These are phyloP conservation scores for Ophiostoma sp. DNA, from an alignment of 2,329 filamentous ascomycete genomes.

Conservation along the genomic window DNA sequence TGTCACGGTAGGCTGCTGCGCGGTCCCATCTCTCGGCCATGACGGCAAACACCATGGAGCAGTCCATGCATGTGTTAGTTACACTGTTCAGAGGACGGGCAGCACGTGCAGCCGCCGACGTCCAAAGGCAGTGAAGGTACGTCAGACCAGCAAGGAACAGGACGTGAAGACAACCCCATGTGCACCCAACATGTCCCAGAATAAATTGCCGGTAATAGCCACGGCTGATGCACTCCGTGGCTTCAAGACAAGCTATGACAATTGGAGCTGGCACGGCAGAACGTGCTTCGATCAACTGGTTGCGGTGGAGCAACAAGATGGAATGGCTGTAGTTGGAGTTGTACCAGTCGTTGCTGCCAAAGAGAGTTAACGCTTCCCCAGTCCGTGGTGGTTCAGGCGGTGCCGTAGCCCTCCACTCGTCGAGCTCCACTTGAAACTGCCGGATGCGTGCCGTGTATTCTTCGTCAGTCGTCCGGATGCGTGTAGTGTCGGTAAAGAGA, in stretches of 20 bases:
- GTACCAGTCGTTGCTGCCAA: conserved; percentile 43
- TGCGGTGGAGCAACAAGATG: conserved; percentile 41
- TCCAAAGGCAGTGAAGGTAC: not conserved
- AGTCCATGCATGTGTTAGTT: conserved; percentile 39
- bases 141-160: not conserved
- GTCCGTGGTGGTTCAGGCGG: not conserved
- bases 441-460: not conserved
- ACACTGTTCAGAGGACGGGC: conserved; percentile 28
- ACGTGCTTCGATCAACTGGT: conserved; percentile 30
- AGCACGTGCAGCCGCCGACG: not conserved
- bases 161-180: not conserved
- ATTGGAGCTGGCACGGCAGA: not conserved
- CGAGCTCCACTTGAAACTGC: not conserved
- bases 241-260: not conserved
- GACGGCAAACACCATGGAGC: conserved; percentile 39
- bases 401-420: not conserved
- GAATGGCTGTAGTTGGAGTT: conserved; percentile 42
- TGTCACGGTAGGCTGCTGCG: conserved; percentile 37
- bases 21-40: conserved; percentile 32
- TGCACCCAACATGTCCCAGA: not conserved
- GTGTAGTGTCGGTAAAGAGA: not conserved
- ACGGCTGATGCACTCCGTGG: not conserved
- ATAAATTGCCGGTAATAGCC: conserved; percentile 4
- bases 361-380: conserved; percentile 34
- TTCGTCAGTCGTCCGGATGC: not conserved